These are phyloP conservation scores for Tricladium varicosporioides DNA, from an alignment of 2,329 filamentous ascomycete genomes.

Conservation along the genomic window DNA sequence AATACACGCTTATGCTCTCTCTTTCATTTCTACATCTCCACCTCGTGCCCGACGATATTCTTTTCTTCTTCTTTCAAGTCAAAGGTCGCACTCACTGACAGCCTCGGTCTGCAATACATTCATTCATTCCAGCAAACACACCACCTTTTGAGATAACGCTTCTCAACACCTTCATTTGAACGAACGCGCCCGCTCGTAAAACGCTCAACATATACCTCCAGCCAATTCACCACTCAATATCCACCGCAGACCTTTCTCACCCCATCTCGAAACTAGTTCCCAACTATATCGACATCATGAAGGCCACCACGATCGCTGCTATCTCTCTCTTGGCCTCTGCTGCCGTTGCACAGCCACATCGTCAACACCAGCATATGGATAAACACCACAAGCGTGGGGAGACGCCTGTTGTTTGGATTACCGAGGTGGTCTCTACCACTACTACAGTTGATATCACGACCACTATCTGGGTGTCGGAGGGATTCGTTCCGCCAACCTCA, in stretches of 20 bases:
- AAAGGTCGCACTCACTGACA: neutral
- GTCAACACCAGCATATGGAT: constrained; percentile 35
- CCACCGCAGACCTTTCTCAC: neutral
- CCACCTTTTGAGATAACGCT: constrained; percentile 1
- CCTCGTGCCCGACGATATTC: neutral
- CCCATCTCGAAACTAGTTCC: neutral
- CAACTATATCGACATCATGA: constrained; percentile 32
- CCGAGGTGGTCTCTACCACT: constrained; percentile 45
- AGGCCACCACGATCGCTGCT: constrained; percentile 32
- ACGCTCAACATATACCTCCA: neutral
- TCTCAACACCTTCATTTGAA: constrained; percentile 5
- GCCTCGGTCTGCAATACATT: neutral
- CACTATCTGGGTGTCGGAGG: constrained; percentile 42
- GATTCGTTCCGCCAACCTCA: constrained; percentile 12
- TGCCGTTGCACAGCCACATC: constrained; percentile 34
- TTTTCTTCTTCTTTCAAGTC: neutral
- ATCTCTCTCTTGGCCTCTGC: constrained; percentile 29
- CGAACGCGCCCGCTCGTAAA: neutral
- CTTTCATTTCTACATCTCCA: neutral
- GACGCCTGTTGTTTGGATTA: constrained; percentile 43
- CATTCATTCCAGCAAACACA: neutral
- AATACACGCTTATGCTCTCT: neutral
- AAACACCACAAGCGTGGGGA: constrained; percentile 16
- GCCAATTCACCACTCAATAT: neutral
- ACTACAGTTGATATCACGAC: constrained; percentile 41